Conservation (phyloP, 2,329 filamentous ascomycete genomes). For the Blastomyces percursus region DNA sequence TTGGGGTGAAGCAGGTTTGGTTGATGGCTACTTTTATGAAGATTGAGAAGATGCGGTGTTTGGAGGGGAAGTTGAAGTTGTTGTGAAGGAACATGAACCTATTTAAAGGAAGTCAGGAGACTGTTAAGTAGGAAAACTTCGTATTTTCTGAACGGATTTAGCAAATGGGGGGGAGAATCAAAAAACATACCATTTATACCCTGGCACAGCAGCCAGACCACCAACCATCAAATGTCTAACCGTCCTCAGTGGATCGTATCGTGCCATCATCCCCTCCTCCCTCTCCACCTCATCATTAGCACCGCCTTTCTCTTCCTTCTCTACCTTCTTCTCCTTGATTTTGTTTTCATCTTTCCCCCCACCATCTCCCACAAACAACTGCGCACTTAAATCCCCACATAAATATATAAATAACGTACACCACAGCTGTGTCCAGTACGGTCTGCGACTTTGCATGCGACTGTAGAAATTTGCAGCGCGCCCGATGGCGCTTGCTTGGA, state of each 20-base stretch:
- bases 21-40: slow-evolving; percentile 68
- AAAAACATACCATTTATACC: slow-evolving; percentile 61
- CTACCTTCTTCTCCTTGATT: slow-evolving; percentile 7
- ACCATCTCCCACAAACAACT: slow-evolving; percentile 45
- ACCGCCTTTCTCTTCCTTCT: slow-evolving; percentile 19
- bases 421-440: slow-evolving; percentile 67
- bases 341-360: neutral
- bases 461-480: slow-evolving; percentile 45
- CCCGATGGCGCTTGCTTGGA: slow-evolving; percentile 25
- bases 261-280: slow-evolving; percentile 33
- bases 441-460: slow-evolving; percentile 57
- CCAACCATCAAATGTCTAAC: slow-evolving; percentile 64
- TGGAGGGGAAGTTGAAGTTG: slow-evolving; percentile 74
- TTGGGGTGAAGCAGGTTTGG: slow-evolving; percentile 67
- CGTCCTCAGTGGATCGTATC: slow-evolving; percentile 60
- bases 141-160: neutral
- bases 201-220: slow-evolving; percentile 60
- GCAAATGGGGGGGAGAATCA: neutral
- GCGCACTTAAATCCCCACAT: slow-evolving; percentile 65
- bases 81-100: slow-evolving; percentile 71
- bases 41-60: slow-evolving; percentile 49
- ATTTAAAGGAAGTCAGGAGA: slow-evolving; percentile 3
- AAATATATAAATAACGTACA: slow-evolving; percentile 70
- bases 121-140: neutral
- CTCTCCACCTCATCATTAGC: slow-evolving; percentile 17